A percentile compares a stretch with the other conserved stretches of the same genome.
Evolutionary conservation across 202 grass and related monocot genomes (phyloP).

Genomic region (Setaria italica): DNA sequence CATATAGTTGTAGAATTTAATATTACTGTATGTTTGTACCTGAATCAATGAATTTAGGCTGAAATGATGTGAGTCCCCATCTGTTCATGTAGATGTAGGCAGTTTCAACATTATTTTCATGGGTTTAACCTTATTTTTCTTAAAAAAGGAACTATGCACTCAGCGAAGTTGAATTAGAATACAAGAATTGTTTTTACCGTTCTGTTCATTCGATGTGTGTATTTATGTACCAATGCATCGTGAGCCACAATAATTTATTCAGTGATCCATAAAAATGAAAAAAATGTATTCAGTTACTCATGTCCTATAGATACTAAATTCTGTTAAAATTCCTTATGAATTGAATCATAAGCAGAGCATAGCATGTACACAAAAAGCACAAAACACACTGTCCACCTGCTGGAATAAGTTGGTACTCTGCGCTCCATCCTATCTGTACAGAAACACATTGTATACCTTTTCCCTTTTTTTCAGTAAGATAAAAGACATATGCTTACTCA

Average conservation of each 20-base stretch:
- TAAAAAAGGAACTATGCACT: background rate
- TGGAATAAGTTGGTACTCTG: background rate
- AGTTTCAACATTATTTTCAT: background rate
- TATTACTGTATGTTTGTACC: constrained; percentile 4
- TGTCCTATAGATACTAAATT: background rate
- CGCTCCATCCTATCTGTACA: background rate
- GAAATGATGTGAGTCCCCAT: constrained; percentile 13
- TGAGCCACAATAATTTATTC: background rate
- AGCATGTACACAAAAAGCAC: background rate
- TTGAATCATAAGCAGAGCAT: background rate
- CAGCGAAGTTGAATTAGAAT: background rate
- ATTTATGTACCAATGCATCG: background rate
- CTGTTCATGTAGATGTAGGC: constrained; percentile 13
- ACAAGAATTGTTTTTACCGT: background rate
- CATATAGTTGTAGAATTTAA: constrained; percentile 12
- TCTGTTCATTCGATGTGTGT: constrained; percentile 11
- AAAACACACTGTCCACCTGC: background rate
- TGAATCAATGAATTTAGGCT: constrained; percentile 4
- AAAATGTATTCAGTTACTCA: background rate
- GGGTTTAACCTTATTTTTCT: background rate
- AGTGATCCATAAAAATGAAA: background rate
- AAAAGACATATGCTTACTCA: background rate
- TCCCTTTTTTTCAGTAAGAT: background rate
- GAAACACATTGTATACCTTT: background rate
- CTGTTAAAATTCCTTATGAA: background rate